Conservation (phyloP, 129 eudicot species). For the Apium graveolens region DNA sequence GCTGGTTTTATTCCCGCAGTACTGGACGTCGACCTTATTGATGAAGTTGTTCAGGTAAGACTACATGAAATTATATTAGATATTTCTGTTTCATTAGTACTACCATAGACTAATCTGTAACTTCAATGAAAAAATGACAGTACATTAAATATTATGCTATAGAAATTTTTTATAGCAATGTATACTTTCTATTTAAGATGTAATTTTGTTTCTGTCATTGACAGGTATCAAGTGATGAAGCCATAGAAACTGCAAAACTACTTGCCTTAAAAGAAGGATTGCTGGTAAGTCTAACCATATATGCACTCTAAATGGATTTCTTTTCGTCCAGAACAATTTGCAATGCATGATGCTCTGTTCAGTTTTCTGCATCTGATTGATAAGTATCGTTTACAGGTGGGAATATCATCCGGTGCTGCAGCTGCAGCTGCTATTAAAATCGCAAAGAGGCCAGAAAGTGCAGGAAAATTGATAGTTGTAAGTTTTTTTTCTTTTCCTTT, state of each 20-base stretch:
- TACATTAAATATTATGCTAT: background rate
- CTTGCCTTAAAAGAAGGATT: slow-evolving; percentile 89
- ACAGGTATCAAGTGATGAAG: slow-evolving; percentile 86
- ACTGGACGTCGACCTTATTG: slow-evolving; percentile 53
- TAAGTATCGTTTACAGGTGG: slow-evolving; percentile 43
- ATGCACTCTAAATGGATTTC: slow-evolving; percentile 9
- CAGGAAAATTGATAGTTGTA: slow-evolving; percentile 90
- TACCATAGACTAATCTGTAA: background rate
- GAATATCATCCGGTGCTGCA: slow-evolving; percentile 96
- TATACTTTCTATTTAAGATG: background rate
- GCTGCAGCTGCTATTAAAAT: slow-evolving; percentile 87
- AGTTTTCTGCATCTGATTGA: slow-evolving; percentile 8
- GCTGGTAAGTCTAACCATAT: slow-evolving; percentile 41
- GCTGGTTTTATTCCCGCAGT: slow-evolving; percentile 93
- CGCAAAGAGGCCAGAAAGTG: slow-evolving; percentile 89
- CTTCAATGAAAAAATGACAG: background rate
- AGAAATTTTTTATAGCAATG: background rate
- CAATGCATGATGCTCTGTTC: background rate
- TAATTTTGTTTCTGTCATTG: slow-evolving; percentile 8
- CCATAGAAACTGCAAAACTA: slow-evolving; percentile 80
- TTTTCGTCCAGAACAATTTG: background rate
- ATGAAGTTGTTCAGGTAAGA: slow-evolving; percentile 92
- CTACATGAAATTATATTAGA: background rate
- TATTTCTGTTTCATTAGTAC: background rate
- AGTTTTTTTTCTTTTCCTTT: slow-evolving; percentile 20